Evolutionary conservation across 73 alveolate species (phyloP), one percentile per base, ranked within the genome.

Genomic region (Stentor roeselii): DNA sequence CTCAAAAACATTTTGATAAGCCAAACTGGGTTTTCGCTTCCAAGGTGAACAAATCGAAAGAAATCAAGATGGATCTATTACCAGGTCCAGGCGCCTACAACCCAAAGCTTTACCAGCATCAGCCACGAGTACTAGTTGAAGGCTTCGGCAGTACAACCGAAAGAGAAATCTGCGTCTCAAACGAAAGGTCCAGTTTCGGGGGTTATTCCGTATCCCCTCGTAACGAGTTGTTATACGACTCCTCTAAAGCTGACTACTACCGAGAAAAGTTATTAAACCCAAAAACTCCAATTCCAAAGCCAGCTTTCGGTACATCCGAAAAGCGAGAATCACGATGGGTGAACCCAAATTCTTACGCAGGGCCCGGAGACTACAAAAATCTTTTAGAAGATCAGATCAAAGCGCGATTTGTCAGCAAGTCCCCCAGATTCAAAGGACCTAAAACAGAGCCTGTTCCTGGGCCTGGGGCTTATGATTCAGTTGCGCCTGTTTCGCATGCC

Each of bases 101-200:
- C 34, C 80, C 80, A 30, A 21, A 67, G 34, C 34, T 67, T 15
- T 32, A 21, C 11, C 27, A 27, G 0, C n/a, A 67, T 21, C 80
- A 67, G 37, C n/a, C 80, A 67, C 21, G 37, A 67, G 80, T 32
- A 67, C 0, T 67, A 34, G 80, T 32, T 67, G 80, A 67, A 67
- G 80, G 80, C 41, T 67, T 67, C 34, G 80, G 80, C 1, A 67
- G 80, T 32, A 67, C 80, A 67, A 67, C 80, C 0, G 80, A 67
- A 32, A 67, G 80, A 34, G 80, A 67, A 27, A 32, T 67, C 1
- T 21, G 21, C 27, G 42, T 67, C 34, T 30, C 80, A 30, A 67
- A 67, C 34, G 80, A 67, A 1, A 36, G 42, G 14, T 40, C 21
- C 34, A 67, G 80, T 1, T 40, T 40, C 14, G 21, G 34, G 1